Evolutionary conservation across 805 yeast genomes (phyloP).

Genomic region (Cyberlindnera japonica): DNA sequence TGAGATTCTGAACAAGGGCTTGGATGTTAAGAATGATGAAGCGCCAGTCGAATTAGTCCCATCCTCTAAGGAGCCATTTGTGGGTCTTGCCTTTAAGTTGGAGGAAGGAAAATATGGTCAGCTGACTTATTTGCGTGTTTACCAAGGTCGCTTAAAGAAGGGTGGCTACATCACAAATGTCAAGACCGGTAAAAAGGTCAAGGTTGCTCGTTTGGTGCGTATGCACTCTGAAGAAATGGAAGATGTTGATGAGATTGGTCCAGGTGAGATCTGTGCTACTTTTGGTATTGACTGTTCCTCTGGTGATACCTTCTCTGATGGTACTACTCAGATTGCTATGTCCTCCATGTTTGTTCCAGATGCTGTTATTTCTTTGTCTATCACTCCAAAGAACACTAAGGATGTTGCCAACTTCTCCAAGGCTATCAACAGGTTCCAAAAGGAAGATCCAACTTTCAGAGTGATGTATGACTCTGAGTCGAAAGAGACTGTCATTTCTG

Average conservation of each 20-base stretch:
- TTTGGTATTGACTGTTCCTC: conserved; percentile 99
- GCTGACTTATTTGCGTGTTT: conserved; percentile 92
- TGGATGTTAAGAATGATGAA: conserved; percentile 66
- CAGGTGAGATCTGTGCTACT: conserved; percentile 99
- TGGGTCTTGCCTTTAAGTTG: conserved; percentile 96
- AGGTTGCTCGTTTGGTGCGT: conserved; percentile 90
- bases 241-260: conserved; percentile 90
- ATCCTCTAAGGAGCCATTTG: conserved; percentile 72
- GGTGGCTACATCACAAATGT: conserved; percentile 87
- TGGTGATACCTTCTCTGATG: conserved; percentile 92
- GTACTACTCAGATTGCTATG: conserved; percentile 79
- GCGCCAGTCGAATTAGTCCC: conserved; percentile 72
- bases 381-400: conserved; percentile 73
- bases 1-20: conserved; percentile 85
- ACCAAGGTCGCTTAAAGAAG: conserved; percentile 91
- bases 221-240: conserved; percentile 99
- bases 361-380: conserved; percentile 92
- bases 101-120: conserved; percentile 99
- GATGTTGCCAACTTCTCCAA: conserved; percentile 90
- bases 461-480: conserved; percentile 87
- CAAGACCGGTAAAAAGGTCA: conserved; percentile 88
- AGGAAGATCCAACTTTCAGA: conserved; percentile 98
- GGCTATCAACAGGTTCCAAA: conserved; percentile 96
- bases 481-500: conserved; percentile 91
- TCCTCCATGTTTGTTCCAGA: conserved; percentile 98